A percentile compares a stretch with the other conserved stretches of the same genome.
Conservation (phyloP, 2,329 filamentous ascomycete genomes). For the Ophiostoma piceae region DNA sequence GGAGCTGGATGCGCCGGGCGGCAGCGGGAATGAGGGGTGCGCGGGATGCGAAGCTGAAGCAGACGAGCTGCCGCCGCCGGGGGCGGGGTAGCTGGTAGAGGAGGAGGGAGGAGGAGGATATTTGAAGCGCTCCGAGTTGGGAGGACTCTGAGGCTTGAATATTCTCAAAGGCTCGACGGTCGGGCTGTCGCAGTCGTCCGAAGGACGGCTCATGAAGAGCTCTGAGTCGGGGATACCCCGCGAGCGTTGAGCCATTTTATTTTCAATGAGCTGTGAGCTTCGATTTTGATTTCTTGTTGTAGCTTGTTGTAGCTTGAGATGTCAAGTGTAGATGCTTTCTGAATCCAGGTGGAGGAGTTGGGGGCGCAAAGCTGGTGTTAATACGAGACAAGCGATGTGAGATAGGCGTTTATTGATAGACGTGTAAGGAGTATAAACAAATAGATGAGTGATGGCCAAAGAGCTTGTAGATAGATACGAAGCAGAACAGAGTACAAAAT, state of each 20-base stretch:
- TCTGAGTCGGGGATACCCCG: constrained; percentile 71
- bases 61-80: constrained; percentile 36
- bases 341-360: background rate
- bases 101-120: constrained; percentile 47
- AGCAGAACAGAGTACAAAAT: background rate
- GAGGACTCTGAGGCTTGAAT: constrained; percentile 67
- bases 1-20: constrained; percentile 65
- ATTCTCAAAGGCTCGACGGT: constrained; percentile 81
- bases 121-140: constrained; percentile 42
- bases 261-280: background rate
- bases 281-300: background rate
- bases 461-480: background rate
- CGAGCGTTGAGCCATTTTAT: constrained; percentile 44
- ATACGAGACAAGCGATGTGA: background rate
- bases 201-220: constrained; percentile 65
- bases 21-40: constrained; percentile 58
- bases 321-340: background rate
- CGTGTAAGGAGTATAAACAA: background rate
- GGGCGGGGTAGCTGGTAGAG: constrained; percentile 28
- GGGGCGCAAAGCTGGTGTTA: background rate
- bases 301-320: background rate
- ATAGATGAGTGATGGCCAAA: background rate
- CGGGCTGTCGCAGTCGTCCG: constrained; percentile 59
- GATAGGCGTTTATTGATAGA: background rate
- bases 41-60: constrained; percentile 34